These are phyloP conservation scores for Bromus sterilis DNA, from an alignment of 176 grass and related monocot species.

Conservation along the genomic window DNA sequence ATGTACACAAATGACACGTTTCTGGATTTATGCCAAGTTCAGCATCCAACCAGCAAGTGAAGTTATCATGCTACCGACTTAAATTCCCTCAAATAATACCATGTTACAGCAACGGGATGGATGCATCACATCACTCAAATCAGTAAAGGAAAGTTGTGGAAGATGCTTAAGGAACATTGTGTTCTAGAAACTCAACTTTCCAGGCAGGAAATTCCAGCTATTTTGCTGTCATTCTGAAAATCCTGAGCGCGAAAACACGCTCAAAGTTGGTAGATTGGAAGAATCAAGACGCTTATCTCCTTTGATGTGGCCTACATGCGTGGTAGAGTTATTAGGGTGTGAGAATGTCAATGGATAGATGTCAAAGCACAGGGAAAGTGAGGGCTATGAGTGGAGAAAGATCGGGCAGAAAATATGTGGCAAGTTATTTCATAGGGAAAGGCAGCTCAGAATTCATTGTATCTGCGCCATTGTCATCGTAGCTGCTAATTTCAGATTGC, in stretches of 20 bases:
- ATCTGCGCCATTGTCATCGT: not conserved
- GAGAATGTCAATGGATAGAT: constrained; percentile 19
- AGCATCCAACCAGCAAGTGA: not conserved
- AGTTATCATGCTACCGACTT: not conserved
- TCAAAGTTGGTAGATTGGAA: not conserved
- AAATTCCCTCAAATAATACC: constrained; percentile 2
- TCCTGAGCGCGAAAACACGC: not conserved
- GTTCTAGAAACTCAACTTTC: not conserved
- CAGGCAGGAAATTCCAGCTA: constrained; percentile 23
- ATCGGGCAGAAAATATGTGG: not conserved
- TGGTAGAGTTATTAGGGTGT: constrained; percentile 20
- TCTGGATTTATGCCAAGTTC: not conserved
- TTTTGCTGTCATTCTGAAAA: constrained; percentile 22
- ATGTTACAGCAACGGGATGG: not conserved
- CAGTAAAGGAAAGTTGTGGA: not conserved
- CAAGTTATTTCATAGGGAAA: not conserved
- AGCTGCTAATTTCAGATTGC: not conserved
- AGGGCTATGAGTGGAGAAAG: not conserved
- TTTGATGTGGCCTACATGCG: constrained; percentile 26
- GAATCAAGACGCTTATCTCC: constrained; percentile 23
- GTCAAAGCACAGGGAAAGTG: constrained; percentile 7
- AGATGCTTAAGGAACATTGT: constrained; percentile 37
- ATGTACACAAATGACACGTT: not conserved
- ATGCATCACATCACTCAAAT: constrained; percentile 29
- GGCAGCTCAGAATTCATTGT: not conserved